These are phyloP conservation scores for Vairimorpha necatrix DNA, from an alignment of 371 early-diverging fungal species.

Conservation along the genomic window DNA sequence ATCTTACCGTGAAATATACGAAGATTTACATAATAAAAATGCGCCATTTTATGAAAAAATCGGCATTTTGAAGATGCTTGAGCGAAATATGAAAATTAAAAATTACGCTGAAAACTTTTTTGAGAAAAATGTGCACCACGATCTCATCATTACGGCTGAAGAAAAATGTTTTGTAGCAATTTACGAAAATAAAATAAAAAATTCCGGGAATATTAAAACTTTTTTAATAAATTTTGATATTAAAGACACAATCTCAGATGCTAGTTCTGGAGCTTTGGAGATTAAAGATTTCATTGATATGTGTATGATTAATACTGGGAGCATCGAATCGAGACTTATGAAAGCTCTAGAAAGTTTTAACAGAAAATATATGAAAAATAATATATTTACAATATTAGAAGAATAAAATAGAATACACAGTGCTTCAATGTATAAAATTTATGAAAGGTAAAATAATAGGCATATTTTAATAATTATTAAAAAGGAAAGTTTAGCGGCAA, in stretches of 20 bases:
- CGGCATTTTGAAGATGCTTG: constrained; percentile 78
- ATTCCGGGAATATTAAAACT: constrained; percentile 59
- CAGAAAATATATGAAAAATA: constrained; percentile 2
- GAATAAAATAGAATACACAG: too few relatives aligned
- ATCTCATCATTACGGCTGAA: constrained; percentile 88
- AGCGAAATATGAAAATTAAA: constrained; percentile 80
- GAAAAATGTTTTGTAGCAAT: constrained; percentile 86
- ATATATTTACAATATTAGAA: neutral
- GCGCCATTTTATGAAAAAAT: constrained; percentile 70
- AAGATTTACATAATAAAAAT: constrained; percentile 74
- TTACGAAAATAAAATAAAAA: constrained; percentile 66
- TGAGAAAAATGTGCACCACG: constrained; percentile 71
- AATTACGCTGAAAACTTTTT: constrained; percentile 78
- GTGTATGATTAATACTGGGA: neutral
- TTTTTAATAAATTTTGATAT: constrained; percentile 90
- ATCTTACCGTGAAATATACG: constrained; percentile 77
- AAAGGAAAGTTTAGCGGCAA: too few relatives aligned
- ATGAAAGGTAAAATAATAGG: too few relatives aligned
- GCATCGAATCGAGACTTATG: neutral
- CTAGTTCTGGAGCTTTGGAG: constrained; percentile 73
- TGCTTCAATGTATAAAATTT: too few relatives aligned
- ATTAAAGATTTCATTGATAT: constrained; percentile 71
- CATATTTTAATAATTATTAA: too few relatives aligned
- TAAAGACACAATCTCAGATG: constrained; percentile 81
- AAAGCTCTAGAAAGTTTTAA: neutral